These are phyloP conservation scores for Phallus indusiatus DNA, from an alignment of 768 basidiomycete species.

Conservation along the genomic window DNA sequence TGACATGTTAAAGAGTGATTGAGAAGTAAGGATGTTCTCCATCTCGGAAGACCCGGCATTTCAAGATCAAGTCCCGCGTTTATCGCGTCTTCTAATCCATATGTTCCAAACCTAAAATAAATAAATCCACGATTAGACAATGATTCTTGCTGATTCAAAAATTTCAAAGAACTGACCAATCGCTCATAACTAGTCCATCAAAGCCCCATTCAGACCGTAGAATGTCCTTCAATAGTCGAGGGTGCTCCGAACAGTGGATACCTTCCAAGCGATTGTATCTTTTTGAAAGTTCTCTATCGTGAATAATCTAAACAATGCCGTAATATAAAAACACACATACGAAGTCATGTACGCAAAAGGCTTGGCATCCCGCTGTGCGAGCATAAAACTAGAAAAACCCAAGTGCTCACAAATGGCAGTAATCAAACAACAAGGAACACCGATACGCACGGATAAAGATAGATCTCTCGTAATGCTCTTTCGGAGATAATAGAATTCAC, in stretches of 20 bases:
- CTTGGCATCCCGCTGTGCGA: slow-evolving; percentile 52
- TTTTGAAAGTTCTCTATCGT: background rate
- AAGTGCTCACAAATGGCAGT: background rate
- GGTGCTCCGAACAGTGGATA: slow-evolving; percentile 46
- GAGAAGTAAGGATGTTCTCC: slow-evolving; percentile 28
- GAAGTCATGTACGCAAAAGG: slow-evolving; percentile 65
- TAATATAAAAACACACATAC: slow-evolving; percentile 24
- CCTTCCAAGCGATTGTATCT: slow-evolving; percentile 58
- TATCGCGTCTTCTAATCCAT: slow-evolving; percentile 35
- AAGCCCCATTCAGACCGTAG: slow-evolving; percentile 59
- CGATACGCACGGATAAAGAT: slow-evolving; percentile 23
- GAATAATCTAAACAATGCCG: background rate
- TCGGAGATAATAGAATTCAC: slow-evolving; percentile 44
- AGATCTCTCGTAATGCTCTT: slow-evolving; percentile 48
- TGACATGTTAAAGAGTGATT: slow-evolving; percentile 34
- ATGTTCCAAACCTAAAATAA: slow-evolving; percentile 30
- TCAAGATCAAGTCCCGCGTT: slow-evolving; percentile 58
- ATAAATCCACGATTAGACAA: background rate
- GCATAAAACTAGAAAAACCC: slow-evolving; percentile 45
- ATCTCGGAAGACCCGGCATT: slow-evolving; percentile 44
- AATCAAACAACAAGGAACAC: background rate
- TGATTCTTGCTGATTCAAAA: background rate
- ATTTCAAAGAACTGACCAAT: slow-evolving; percentile 29
- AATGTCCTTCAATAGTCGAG: slow-evolving; percentile 39
- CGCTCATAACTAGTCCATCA: slow-evolving; percentile 52